Evolutionary conservation across 352 stramenopile species (phyloP), one percentile per base, ranked within the genome.

Genomic region (Pythium graminicola): DNA sequence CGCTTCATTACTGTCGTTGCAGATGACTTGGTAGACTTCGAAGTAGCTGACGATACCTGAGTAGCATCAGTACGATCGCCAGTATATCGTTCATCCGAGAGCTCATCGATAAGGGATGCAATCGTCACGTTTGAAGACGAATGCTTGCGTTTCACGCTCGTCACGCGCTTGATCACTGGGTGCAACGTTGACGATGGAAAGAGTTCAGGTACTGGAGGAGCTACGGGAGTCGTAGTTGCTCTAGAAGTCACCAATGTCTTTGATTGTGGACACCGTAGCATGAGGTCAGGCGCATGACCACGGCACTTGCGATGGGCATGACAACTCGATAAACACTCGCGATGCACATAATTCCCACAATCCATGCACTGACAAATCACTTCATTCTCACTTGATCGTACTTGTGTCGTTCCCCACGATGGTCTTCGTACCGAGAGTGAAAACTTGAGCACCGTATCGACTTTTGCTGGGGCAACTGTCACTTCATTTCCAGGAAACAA

Each of bases 311-410:
- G 73, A 50, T 82, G 70, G 14, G 31, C 28, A 43, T 87, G 76
- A 3, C 63, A 66, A 33, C 67, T 59, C 26, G 69, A 79, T 36
- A 82, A 45, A 58, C 76, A 87, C 24, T 68, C 66, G 48, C 76
- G 72, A 54, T 87, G 76, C 11, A 69, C 53, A 20, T 78, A 78
- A 23, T 72, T 68, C 17, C 67, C 70, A 20, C 76, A 87, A 26
- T 60, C 65, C 3, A 81, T 54, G 47, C 76, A 87, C 57, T 87
- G 76, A 32, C 70, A 85, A 6, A 87, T 40, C 6, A 20, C 50
- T 16, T 56, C 52, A 26, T 14, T 57, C 14, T 51, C 54, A 9
- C 19, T 17, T 1, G 5, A n/a, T 0, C 35, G 23, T 1, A 44
- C 19, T 14, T 38, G 35, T 28, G 53, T 54, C 32, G 35, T 43